These are phyloP conservation scores for Taphrina flavorubra DNA, from an alignment of 1,139 yeast genomes.

Conservation along the genomic window DNA sequence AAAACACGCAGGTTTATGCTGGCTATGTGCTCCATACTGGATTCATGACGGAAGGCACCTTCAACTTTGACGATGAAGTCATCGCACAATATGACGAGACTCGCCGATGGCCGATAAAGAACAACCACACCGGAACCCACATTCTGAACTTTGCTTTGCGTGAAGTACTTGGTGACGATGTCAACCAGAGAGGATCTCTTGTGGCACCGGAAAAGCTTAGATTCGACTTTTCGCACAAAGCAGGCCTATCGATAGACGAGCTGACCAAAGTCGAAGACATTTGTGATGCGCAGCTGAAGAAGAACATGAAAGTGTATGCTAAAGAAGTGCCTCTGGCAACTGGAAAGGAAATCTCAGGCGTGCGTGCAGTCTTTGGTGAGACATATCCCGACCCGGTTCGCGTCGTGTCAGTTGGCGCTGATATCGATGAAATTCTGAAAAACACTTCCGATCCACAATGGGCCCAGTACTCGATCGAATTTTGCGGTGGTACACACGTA, in stretches of 20 bases:
- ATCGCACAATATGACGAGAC: conserved; percentile 89
- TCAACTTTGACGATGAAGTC: conserved; percentile 69
- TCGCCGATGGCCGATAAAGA: conserved; percentile 95
- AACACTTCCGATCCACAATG: conserved; percentile 76
- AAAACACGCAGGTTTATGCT: conserved; percentile 87
- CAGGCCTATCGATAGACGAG: conserved; percentile 70
- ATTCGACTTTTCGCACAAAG: conserved; percentile 93
- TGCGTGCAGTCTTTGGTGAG: conserved; percentile 98
- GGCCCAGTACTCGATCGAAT: conserved; percentile 81
- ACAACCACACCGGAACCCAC: conserved; percentile 98
- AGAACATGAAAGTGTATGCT: conserved; percentile 74
- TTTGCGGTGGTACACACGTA: conserved; percentile 99
- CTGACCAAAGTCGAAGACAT: conserved; percentile 75
- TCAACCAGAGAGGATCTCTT: conserved; percentile 95
- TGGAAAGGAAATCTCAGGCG: conserved; percentile 78
- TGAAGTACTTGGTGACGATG: conserved; percentile 81
- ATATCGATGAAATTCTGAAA: conserved; percentile 77
- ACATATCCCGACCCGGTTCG: conserved; percentile 99
- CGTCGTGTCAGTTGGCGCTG: conserved; percentile 92
- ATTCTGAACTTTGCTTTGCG: conserved; percentile 86
- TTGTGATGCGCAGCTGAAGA: conserved; percentile 71
- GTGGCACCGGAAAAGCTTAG: conserved; percentile 95
- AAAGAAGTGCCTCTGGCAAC: conserved; percentile 75
- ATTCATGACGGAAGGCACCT: conserved; percentile 71
- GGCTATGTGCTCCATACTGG: conserved; percentile 98